Base-by-base conservation (phyloP, 1,284 basidiomycete species). In the Ganoderma lucidum region DNA sequence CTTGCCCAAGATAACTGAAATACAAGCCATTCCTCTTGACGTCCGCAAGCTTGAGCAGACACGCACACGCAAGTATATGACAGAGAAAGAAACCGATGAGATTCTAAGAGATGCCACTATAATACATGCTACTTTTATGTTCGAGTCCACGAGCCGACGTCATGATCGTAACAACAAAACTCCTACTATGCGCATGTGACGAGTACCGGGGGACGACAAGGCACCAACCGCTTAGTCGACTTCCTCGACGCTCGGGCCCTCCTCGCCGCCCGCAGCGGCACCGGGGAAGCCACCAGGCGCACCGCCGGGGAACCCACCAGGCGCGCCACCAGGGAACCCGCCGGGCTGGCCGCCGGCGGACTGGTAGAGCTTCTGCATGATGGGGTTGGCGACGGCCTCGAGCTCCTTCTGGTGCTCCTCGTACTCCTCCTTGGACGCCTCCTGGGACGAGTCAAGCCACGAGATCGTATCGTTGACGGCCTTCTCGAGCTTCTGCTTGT, bases 341-440 rank as follows among this genome's bases (percentile, higher is more conserved):
- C 83, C 84, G n/a, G 85, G 86, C 35, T 83, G 84, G 74, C 83
- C 93, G 76, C 92, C 93, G 59, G 88, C 93, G 74, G 88, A 85
- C 69, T 89, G 88, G 84, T 98, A 98, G 35, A 97, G 89, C 84
- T 93, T 94, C 84, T 93, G 90, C 96, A 97, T 97, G 84, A 97
- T 97, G 63, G 96, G 96, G 87, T 76, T 97, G 76, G 96, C 94
- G 74, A 96, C 81, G 14, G 80, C 85, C 86, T 99, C 97, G 69
- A 99, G 88, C 84, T 98, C 97, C 88, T 98, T 98, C 83, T 98
- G 97, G 85, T 93, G 94, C 80, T 88, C 88, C 82, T 96, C 93
- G 85, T 98, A 97, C 87, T 99, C 98, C 79, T 97, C 96, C 86
- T 96, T 98, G 74, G 92, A 93, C 14, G 90, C 98, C 82, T 98